phyloP scores from a whole-genome alignment of 2,329 filamentous ascomycete genomes.

The Claviceps fusiformis region DNA sequence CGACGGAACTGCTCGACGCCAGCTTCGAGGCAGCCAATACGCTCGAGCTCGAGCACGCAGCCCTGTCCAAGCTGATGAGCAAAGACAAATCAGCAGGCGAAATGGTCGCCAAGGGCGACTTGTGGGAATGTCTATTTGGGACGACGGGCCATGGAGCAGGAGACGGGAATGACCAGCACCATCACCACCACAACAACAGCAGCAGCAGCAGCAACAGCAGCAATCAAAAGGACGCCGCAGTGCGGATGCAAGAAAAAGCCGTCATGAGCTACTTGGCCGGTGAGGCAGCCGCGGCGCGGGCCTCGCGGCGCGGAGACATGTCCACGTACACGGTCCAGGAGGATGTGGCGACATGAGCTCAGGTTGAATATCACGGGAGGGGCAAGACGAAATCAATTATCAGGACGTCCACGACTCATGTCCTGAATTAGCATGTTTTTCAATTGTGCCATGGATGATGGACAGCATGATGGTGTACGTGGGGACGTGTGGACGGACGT shows the following conservation, averaged over 20 bases:
- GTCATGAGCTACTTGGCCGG: slow-evolving; percentile 30
- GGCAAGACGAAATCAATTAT: too few species aligned
- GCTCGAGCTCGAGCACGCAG: slow-evolving; percentile 62
- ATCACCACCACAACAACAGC: neutral
- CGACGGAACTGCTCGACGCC: slow-evolving; percentile 39
- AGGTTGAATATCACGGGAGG: too few species aligned
- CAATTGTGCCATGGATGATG: too few species aligned
- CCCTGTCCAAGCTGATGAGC: slow-evolving; percentile 55
- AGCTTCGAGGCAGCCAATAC: slow-evolving; percentile 74
- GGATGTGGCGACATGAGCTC: neutral
- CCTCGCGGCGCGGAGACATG: neutral
- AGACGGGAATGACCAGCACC: slow-evolving; percentile 7
- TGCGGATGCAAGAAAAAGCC: slow-evolving; percentile 18
- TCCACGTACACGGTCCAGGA: neutral
- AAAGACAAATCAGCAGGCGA: slow-evolving; percentile 63
- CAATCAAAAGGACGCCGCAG: slow-evolving; percentile 10
- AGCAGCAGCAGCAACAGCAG: too few species aligned
- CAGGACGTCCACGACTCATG: too few species aligned
- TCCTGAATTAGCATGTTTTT: too few species aligned
- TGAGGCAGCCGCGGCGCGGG: slow-evolving; percentile 23
- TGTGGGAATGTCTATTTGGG: slow-evolving; percentile 86
- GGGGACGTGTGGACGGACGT: too few species aligned
- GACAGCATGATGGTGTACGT: too few species aligned
- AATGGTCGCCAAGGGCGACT: slow-evolving; percentile 59
- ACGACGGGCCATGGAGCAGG: slow-evolving; percentile 22